Conservation (phyloP, 106 monocot species). For the Chionographis japonica region DNA sequence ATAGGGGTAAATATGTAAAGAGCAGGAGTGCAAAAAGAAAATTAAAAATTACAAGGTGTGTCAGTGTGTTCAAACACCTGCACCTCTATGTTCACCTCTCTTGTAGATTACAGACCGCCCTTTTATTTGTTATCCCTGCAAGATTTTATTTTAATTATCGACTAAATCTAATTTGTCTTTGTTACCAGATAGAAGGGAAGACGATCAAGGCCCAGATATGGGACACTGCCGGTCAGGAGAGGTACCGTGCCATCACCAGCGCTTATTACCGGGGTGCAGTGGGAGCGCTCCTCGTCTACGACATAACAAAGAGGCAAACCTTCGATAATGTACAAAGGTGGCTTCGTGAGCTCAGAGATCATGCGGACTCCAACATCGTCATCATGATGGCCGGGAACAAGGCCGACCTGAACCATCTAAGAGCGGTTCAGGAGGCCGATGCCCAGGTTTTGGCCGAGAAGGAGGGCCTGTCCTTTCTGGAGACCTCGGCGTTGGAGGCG, state of each 20-base stretch:
- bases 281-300: slow-evolving; percentile 65
- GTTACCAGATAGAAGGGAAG: slow-evolving; percentile 59
- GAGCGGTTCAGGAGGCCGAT: slow-evolving; percentile 39
- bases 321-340: slow-evolving; percentile 71
- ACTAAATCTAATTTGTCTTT: neutral
- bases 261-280: slow-evolving; percentile 80
- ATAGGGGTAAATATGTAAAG: too few species aligned
- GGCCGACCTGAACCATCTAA: slow-evolving; percentile 59
- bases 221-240: slow-evolving; percentile 80
- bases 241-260: slow-evolving; percentile 76
- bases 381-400: slow-evolving; percentile 85
- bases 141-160: too few species aligned
- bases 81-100: too few species aligned
- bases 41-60: too few species aligned
- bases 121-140: too few species aligned
- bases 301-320: slow-evolving; percentile 76
- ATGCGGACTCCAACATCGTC: slow-evolving; percentile 75
- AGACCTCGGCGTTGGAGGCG: slow-evolving; percentile 71
- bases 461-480: slow-evolving; percentile 68
- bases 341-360: slow-evolving; percentile 76
- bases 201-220: slow-evolving; percentile 77
- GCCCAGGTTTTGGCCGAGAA: slow-evolving; percentile 56
- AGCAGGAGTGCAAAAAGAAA: too few species aligned
- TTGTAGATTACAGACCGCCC: too few species aligned
- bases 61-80: too few species aligned